phyloP scores from a whole-genome alignment of 352 stramenopile genomes.

The Halophytophthora polymorphica region DNA sequence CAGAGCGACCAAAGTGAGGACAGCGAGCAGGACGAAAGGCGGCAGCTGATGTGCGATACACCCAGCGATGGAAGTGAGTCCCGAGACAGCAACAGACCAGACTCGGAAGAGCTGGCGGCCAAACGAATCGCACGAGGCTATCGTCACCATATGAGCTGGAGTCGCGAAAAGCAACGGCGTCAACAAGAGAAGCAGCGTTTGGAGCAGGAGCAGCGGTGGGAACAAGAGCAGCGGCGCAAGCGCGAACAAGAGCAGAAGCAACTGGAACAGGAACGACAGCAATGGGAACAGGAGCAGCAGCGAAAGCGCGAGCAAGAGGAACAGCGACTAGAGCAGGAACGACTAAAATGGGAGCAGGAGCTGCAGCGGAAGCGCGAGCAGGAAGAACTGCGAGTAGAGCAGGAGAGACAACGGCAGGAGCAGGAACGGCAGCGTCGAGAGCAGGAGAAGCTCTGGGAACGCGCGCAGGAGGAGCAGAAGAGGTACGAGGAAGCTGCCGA shows the following conservation, averaged over 20 bases:
- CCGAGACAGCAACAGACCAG: neutral
- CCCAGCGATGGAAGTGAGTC: neutral
- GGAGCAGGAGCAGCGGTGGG: neutral
- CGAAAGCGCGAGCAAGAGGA: neutral
- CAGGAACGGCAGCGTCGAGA: neutral
- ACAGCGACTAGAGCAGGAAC: neutral
- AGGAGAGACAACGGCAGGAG: constrained; percentile 4
- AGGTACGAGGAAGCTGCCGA: constrained; percentile 12
- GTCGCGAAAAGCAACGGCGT: neutral
- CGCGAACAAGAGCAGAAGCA: neutral
- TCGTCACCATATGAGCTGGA: constrained; percentile 7
- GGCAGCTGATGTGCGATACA: neutral
- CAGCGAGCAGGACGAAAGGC: constrained; percentile 4
- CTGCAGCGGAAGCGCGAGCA: constrained; percentile 2
- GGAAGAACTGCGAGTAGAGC: constrained; percentile 3
- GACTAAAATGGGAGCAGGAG: constrained; percentile 7
- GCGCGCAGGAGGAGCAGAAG: neutral
- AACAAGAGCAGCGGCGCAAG: neutral
- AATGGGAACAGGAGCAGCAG: neutral
- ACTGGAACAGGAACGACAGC: neutral
- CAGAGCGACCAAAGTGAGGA: too few species aligned
- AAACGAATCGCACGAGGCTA: constrained; percentile 31
- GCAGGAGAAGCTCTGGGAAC: neutral
- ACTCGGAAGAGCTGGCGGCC: constrained; percentile 21
- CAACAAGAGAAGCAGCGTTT: neutral